Base-by-base conservation (phyloP, 495 filamentous ascomycete species). In the Podospora conica region DNA sequence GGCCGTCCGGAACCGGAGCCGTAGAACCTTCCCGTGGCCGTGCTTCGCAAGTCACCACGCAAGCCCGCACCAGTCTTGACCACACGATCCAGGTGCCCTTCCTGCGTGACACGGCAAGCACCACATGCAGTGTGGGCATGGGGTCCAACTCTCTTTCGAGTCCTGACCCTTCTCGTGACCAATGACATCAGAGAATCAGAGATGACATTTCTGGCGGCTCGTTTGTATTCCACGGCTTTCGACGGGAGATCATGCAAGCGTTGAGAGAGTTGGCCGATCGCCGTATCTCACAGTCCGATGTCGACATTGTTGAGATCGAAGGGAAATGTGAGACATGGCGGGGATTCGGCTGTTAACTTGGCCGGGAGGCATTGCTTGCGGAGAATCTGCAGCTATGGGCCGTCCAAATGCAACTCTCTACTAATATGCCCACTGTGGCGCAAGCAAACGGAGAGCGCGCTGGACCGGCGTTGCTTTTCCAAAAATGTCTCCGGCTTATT, bases 111-210 rank as follows among this genome's bases (percentile, higher is more conserved):
- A 22, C 15, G 7, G 23, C 40, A 40, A 6, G 56, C 62, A 22
- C 62, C 59, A 53, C 58, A 61, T 58, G 57, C 63, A 53, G 53
- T 57, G 15, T 22, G 31, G 40, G n/a, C 71, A 67, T 55, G 68
- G 68, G 59, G 68, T 23, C 2, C 67, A 74, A 74, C 71, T 68
- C 64, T 74, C 71, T 68, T 70, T 67, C 31, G 64, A 71, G 68
- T n/a, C n/a, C n/a, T n/a, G n/a, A n/a, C 55, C 63, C 55, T 55
- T 53, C 33, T 23, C 40, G 40, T n/a, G 18, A 18, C 18, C 15
- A 48, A 8, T 48, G 40, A n/a, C 15, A 48, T 48, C 40, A 48
- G 40, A n/a, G n/a, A 48, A 48, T 48, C 40, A 48, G 40, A n/a
- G n/a, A 48, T n/a, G 40, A 11, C 12, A 0, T n/a, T 48, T 48